phyloP scores from a whole-genome alignment of 2,329 filamentous ascomycete genomes.

The Verticillium tricorpus region DNA sequence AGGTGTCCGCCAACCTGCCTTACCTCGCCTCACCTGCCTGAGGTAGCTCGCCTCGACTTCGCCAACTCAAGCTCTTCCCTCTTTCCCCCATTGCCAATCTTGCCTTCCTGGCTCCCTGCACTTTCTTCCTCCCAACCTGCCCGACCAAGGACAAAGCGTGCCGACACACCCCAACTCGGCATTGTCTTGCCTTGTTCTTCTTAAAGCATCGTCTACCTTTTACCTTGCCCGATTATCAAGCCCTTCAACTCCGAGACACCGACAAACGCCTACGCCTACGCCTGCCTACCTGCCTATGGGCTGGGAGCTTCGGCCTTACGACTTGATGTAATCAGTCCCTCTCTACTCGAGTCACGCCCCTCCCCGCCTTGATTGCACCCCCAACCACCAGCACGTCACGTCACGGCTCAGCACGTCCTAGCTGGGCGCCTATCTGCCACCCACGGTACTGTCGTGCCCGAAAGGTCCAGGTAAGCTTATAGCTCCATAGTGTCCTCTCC shows the following conservation, averaged over 20 bases:
- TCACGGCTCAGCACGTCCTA: background rate
- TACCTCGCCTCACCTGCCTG: background rate
- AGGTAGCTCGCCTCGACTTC: background rate
- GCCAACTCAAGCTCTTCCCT: background rate
- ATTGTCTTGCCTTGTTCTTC: background rate
- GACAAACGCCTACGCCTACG: background rate
- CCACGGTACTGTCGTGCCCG: background rate
- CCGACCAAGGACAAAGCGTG: background rate
- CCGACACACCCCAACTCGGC: too few species aligned
- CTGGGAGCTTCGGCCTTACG: background rate
- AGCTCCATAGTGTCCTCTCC: slow-evolving; percentile 1
- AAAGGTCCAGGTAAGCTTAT: background rate
- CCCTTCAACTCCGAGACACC: background rate
- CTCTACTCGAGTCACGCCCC: slow-evolving; percentile 6
- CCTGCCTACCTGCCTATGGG: background rate
- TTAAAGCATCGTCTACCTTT: background rate
- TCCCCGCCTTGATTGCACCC: slow-evolving; percentile 9
- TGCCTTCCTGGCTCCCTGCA: background rate
- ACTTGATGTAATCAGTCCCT: slow-evolving; percentile 7
- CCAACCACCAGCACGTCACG: background rate
- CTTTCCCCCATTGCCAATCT: background rate
- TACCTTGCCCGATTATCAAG: background rate
- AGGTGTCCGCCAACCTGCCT: background rate
- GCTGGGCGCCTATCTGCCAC: background rate
- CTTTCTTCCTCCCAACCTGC: background rate